Base-by-base conservation (phyloP, 2,329 filamentous ascomycete species). In the Stagonosporopsis vannaccii region DNA sequence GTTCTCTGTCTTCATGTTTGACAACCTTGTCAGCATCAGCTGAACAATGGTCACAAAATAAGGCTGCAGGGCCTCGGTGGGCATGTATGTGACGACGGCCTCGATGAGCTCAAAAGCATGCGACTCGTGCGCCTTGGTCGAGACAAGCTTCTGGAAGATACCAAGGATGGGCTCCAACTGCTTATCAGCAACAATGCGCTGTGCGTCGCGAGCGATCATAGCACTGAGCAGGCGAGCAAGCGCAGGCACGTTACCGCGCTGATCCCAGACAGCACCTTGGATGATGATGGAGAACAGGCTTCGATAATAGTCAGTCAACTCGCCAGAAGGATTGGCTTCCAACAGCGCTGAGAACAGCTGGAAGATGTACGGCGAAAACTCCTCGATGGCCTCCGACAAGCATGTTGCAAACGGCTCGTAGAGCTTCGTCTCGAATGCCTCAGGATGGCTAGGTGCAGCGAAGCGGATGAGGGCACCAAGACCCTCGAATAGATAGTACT, bases 401-500 rank as follows among this genome's bases (percentile, higher is more conserved):
- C 97, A 89, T 52, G 84, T 83, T 55, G 91, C 88, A 73, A 98
- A 95, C 1, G 93, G 90, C 50, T 87, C 82, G 81, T 95, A 97
- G 2, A 99, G 82, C 54, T 87, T 87, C 58, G 88, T 84, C 71
- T 97, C 92, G 46, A 98, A 85, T 66, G 90, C 87, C 25, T 86
- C 84, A 9, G 90, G 86, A 62, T 91, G 86, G 3, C 83, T 82
- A 59, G 79, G 89, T 72, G 82, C 91, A 78, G 83, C 88, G 82
- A 84, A 91, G 73, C 88, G 87, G 52, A 98, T 90, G 43, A 99
- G 83, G 15, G 95, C 94, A 30, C 95, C 95, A 41, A 99, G 81
- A 3, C 92, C 91, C 79, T 99, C 95, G 61, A 99, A 99, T 74
- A 97, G 92, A 77, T 94, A 99, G 81, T 99, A 99, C 79, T 97